Evolutionary conservation across 441 rosid genomes (phyloP).

Genomic region (Erysimum cheiri): DNA sequence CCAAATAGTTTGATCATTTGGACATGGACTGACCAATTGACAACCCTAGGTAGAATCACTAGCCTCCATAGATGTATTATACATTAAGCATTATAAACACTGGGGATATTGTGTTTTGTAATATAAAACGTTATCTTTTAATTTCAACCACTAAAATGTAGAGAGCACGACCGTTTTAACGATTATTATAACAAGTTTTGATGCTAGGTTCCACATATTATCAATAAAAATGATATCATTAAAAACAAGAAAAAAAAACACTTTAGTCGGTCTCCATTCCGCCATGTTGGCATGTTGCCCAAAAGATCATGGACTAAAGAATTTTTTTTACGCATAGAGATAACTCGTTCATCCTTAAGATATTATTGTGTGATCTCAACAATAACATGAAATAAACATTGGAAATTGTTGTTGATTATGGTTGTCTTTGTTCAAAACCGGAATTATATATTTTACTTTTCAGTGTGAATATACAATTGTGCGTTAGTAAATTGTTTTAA

Average conservation of each 20-base stretch:
- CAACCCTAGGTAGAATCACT: too few species aligned
- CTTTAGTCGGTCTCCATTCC: background rate
- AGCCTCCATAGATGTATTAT: background rate
- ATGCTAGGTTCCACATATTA: background rate
- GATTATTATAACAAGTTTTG: background rate
- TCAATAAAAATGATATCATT: background rate
- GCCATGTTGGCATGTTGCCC: background rate
- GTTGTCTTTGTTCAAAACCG: background rate
- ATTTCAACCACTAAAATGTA: background rate
- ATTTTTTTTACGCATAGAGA: background rate
- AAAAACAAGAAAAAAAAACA: background rate
- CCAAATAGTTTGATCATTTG: too few species aligned
- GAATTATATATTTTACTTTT: background rate
- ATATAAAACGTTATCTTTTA: background rate
- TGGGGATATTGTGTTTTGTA: background rate
- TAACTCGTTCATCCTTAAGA: background rate
- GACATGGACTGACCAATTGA: too few species aligned
- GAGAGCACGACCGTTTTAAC: too few species aligned
- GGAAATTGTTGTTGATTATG: background rate
- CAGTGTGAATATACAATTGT: background rate
- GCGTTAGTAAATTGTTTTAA: background rate
- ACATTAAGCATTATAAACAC: background rate
- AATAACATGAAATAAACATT: background rate
- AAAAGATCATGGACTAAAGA: background rate
- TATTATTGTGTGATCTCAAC: background rate